These are phyloP conservation scores for Russula brevipes DNA, from an alignment of 768 basidiomycete species.

Conservation along the genomic window DNA sequence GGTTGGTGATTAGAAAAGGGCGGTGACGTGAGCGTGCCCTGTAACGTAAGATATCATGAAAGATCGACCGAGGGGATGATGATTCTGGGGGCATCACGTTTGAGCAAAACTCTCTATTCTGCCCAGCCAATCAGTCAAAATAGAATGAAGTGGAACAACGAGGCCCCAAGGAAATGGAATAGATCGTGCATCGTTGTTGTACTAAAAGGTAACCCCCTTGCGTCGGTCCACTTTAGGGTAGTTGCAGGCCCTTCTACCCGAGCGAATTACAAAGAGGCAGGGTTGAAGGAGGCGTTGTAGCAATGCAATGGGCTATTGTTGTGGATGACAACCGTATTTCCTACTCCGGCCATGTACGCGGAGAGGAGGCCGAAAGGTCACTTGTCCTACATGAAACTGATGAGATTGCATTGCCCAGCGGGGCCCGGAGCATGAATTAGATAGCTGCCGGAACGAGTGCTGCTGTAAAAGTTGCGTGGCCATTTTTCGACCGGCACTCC, in stretches of 20 bases:
- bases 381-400: background rate
- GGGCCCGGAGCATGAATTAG: background rate
- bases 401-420: background rate
- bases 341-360: background rate
- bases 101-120: background rate
- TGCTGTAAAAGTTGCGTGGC: background rate
- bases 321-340: background rate
- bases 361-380: background rate
- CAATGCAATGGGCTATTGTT: background rate
- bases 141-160: background rate
- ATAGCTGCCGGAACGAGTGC: background rate
- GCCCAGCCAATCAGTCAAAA: background rate
- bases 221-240: background rate
- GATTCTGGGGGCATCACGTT: background rate
- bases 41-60: slow-evolving; percentile 1
- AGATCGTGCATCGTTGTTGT: background rate
- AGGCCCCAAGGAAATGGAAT: background rate
- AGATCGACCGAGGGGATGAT: background rate
- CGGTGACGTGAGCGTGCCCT: slow-evolving; percentile 1
- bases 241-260: background rate
- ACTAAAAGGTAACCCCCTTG: background rate
- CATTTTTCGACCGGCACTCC: background rate
- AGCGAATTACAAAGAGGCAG: background rate
- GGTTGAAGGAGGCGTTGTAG: background rate
- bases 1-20: background rate